Conservation (phyloP, 257 asterid species). For the Nicotiana noctiflora region DNA sequence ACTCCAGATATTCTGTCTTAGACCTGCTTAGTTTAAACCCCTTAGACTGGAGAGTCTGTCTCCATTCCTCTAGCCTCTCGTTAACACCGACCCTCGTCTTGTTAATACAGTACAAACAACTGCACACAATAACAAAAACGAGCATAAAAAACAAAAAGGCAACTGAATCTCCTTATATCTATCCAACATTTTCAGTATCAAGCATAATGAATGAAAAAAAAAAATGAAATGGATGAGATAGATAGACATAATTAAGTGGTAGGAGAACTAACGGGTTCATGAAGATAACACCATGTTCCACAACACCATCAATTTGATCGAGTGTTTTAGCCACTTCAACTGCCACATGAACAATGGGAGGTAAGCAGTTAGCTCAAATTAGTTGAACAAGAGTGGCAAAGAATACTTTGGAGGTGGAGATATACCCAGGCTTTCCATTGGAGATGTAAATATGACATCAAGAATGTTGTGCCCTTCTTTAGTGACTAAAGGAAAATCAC, state of each 20-base stretch:
- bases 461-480: conserved; percentile 65
- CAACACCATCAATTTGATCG: conserved; percentile 51
- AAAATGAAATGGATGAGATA: not conserved
- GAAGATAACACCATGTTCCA: conserved; percentile 60
- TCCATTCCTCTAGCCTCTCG: too few relatives aligned
- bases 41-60: too few relatives aligned
- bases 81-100: too few relatives aligned
- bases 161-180: not conserved
- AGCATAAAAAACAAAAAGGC: not conserved
- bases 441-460: conserved; percentile 68
- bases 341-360: conserved; percentile 18
- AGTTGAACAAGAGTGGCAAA: conserved; percentile 8
- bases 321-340: conserved; percentile 62
- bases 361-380: not conserved
- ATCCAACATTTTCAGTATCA: not conserved
- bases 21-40: too few relatives aligned
- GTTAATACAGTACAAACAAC: not conserved
- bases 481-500: conserved; percentile 61
- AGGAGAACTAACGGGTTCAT: conserved; percentile 41
- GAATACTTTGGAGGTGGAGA: not conserved
- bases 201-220: not conserved
- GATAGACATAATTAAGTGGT: not conserved
- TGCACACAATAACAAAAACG: not conserved
- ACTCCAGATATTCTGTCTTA: too few relatives aligned
- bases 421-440: conserved; percentile 58